Conservation (phyloP, 495 filamentous ascomycete genomes). For the Articulospora tetracladia region DNA sequence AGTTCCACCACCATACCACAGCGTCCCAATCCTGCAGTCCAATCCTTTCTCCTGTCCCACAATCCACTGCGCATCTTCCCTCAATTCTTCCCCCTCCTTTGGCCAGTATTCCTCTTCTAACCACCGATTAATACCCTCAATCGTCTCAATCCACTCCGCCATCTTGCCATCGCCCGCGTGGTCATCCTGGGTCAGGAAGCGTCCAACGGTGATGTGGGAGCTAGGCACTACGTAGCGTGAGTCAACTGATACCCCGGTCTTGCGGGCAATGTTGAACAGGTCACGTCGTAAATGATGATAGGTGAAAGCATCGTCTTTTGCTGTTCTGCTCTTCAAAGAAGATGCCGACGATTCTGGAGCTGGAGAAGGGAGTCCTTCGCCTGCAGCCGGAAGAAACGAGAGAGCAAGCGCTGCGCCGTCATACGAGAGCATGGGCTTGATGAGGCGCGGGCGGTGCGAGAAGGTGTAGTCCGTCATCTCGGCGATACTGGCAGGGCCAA, state of each 20-base stretch:
- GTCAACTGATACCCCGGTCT: conserved; percentile 55
- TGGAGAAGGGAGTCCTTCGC: conserved; percentile 40
- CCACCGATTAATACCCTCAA: conserved; percentile 74
- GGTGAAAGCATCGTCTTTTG: conserved; percentile 58
- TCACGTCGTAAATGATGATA: conserved; percentile 90
- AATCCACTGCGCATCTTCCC: conserved; percentile 54
- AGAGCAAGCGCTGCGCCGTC: conserved; percentile 82
- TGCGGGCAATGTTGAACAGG: conserved; percentile 55
- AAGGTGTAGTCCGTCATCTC: conserved; percentile 60
- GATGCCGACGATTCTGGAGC: conserved; percentile 9
- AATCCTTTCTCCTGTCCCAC: conserved; percentile 75
- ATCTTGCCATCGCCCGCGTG: conserved; percentile 43
- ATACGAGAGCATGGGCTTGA: conserved; percentile 79
- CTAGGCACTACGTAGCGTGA: conserved; percentile 83
- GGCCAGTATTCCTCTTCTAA: conserved; percentile 66
- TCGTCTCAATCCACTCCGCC: conserved; percentile 53
- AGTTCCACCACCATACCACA: conserved; percentile 84
- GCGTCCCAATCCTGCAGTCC: conserved; percentile 60
- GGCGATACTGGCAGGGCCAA: conserved; percentile 40
- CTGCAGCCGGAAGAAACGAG: conserved; percentile 73
- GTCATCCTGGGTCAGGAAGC: conserved; percentile 62
- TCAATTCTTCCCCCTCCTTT: conserved; percentile 30
- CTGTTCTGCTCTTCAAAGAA: conserved; percentile 14
- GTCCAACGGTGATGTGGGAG: conserved; percentile 81
- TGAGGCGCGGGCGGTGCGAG: conserved; percentile 61